Evolutionary conservation across 1,139 yeast genomes (phyloP).

Genomic region (Hyphopichia khmerensis): DNA sequence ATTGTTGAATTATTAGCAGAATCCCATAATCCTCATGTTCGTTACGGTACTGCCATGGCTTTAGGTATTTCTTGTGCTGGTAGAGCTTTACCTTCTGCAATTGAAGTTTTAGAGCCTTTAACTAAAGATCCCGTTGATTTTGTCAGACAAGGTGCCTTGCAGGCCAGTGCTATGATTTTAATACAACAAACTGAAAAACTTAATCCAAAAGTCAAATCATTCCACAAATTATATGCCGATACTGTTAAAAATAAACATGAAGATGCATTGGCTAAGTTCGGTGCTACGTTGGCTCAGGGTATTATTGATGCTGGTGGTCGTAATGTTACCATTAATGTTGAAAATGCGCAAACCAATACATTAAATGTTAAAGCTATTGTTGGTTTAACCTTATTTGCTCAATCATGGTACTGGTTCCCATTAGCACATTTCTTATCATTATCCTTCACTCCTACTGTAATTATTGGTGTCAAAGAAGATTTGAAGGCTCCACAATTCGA

Average conservation of each 20-base stretch:
- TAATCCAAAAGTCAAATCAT: conserved; percentile 74
- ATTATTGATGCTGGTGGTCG: conserved; percentile 99
- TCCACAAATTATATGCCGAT: conserved; percentile 72
- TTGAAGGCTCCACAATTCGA: conserved; percentile 84
- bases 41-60: conserved; percentile 98
- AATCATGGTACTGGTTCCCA: conserved; percentile 99
- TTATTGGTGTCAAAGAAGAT: conserved; percentile 84
- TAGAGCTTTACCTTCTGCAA: conserved; percentile 82
- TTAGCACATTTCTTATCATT: conserved; percentile 88
- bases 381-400: conserved; percentile 86
- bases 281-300: conserved; percentile 97
- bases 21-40: conserved; percentile 96
- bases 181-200: conserved; percentile 91
- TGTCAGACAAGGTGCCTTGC: conserved; percentile 96
- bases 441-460: conserved; percentile 89
- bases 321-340: conserved; percentile 90
- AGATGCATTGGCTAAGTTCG: conserved; percentile 96
- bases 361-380: conserved; percentile 88
- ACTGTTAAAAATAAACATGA: conserved; percentile 86
- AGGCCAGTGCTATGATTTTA: conserved; percentile 88
- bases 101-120: conserved; percentile 89
- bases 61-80: conserved; percentile 98
- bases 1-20: conserved; percentile 91
- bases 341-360: conserved; percentile 87
- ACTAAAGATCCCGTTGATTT: conserved; percentile 94